Conservation (phyloP, 257 asterid species). For the Cruciata laevipes region DNA sequence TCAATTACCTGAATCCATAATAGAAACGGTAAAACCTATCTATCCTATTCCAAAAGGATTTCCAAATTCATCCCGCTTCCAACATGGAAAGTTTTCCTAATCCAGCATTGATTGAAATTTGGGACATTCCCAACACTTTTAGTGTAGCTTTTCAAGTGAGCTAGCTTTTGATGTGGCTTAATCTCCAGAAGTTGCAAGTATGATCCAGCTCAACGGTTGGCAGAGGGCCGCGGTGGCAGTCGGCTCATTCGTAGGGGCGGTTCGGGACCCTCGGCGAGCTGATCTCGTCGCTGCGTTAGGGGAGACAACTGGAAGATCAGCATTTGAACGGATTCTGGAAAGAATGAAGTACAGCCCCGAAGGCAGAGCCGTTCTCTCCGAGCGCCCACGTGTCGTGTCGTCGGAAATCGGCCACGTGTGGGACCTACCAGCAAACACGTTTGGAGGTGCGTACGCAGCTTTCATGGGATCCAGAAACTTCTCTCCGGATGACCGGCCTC, state of each 20-base stretch:
- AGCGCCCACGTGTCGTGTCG: conserved; percentile 86
- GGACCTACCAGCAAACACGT: conserved; percentile 86
- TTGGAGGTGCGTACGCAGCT: conserved; percentile 88
- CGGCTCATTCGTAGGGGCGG: conserved; percentile 83
- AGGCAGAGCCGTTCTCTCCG: conserved; percentile 69
- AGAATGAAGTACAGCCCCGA: conserved; percentile 72
- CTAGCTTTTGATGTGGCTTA: too few relatives aligned
- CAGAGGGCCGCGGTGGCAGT: conserved; percentile 88
- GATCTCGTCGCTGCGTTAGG: conserved; percentile 90
- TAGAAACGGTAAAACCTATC: too few relatives aligned
- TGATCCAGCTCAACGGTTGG: conserved; percentile 58
- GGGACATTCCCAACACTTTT: too few relatives aligned
- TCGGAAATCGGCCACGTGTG: conserved; percentile 79
- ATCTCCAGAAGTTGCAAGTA: conserved; percentile 25
- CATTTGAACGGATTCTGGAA: conserved; percentile 74
- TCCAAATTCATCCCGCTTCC: too few relatives aligned
- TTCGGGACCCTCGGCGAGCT: conserved; percentile 90
- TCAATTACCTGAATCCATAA: too few relatives aligned
- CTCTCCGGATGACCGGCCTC: conserved; percentile 93
- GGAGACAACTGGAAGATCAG: conserved; percentile 90
- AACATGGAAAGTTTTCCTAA: too few relatives aligned
- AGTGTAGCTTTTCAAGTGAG: too few relatives aligned
- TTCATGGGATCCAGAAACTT: conserved; percentile 96
- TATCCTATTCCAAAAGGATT: too few relatives aligned
- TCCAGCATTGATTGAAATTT: too few relatives aligned